Evolutionary conservation across 2,329 filamentous ascomycete genomes (phyloP).

Genomic region (Botryosphaeria agaves): DNA sequence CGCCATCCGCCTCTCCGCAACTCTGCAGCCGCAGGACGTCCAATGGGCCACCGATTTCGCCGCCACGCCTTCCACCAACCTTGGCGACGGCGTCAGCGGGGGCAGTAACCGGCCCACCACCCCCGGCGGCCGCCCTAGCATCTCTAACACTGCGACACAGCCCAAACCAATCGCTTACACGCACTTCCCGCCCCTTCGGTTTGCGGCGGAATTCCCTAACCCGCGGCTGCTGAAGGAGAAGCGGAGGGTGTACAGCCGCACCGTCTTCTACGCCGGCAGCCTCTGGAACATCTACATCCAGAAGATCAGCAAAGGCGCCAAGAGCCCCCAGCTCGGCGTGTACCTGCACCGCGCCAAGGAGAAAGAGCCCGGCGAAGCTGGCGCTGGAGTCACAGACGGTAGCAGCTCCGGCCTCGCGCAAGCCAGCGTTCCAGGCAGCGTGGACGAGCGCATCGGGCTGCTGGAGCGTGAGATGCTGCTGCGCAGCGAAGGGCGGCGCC

Average conservation of each 20-base stretch:
- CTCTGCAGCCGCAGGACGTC: slow-evolving; percentile 34
- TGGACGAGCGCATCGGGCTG: slow-evolving; percentile 35
- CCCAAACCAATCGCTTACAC: slow-evolving; percentile 28
- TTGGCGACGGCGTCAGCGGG: slow-evolving; percentile 2
- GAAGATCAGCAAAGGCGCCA: slow-evolving; percentile 35
- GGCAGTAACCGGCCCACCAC: too few species aligned
- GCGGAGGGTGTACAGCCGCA: slow-evolving; percentile 40
- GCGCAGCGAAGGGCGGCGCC: slow-evolving; percentile 16
- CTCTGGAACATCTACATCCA: slow-evolving; percentile 48
- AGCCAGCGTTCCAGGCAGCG: slow-evolving; percentile 28
- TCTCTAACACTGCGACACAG: slow-evolving; percentile 16
- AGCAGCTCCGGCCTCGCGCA: slow-evolving; percentile 19
- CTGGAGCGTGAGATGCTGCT: slow-evolving; percentile 35
- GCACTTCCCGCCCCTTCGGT: slow-evolving; percentile 39
- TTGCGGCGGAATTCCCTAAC: slow-evolving; percentile 39
- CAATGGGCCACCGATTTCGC: slow-evolving; percentile 39
- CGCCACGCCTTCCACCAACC: slow-evolving; percentile 24
- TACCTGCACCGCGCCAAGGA: slow-evolving; percentile 43
- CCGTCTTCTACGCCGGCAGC: slow-evolving; percentile 40
- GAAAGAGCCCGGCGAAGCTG: slow-evolving; percentile 30
- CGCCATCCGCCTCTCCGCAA: slow-evolving; percentile 30
- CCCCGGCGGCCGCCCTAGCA: slow-evolving; percentile 7
- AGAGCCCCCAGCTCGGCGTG: slow-evolving; percentile 39
- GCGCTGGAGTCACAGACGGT: slow-evolving; percentile 16
- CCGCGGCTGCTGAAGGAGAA: slow-evolving; percentile 38